Evolutionary conservation across 192 early-diverging fungal species (phyloP).

Genomic region (Coemansia sp.): DNA sequence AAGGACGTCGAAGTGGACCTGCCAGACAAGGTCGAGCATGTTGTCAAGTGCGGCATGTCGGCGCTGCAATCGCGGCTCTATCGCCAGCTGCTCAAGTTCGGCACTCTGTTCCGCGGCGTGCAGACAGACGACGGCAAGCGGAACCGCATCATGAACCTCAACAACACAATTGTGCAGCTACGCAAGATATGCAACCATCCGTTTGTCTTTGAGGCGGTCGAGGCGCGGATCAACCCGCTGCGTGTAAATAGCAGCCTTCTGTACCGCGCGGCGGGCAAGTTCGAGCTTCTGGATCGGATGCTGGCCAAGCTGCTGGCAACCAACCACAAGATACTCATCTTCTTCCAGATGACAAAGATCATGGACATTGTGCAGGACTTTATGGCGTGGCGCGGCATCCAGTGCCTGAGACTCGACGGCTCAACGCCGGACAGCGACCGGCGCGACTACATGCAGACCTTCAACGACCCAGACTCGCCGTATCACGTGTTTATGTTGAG

Average conservation of each 20-base stretch:
- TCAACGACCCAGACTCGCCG: conserved; percentile 80
- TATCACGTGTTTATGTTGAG: conserved; percentile 91
- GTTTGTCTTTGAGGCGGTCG: conserved; percentile 94
- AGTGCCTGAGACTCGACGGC: conserved; percentile 88
- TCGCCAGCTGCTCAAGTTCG: conserved; percentile 82
- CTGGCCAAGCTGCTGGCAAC: conserved; percentile 86
- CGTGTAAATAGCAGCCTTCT: conserved; percentile 73
- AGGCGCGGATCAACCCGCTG: conserved; percentile 76
- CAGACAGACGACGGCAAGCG: conserved; percentile 29
- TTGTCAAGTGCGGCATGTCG: conserved; percentile 91
- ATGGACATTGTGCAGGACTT: conserved; percentile 99
- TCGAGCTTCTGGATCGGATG: conserved; percentile 94
- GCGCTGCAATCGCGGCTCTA: conserved; percentile 84
- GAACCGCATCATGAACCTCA: conserved; percentile 65
- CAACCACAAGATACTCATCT: conserved; percentile 78
- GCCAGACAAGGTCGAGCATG: conserved; percentile 95
- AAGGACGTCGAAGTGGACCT: conserved; percentile 98
- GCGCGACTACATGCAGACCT: conserved; percentile 72
- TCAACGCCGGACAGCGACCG: conserved; percentile 90
- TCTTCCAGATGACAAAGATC: conserved; percentile 86
- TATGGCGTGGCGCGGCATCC: conserved; percentile 71
- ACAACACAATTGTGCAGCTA: conserved; percentile 98
- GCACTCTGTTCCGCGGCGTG: conserved; percentile 67
- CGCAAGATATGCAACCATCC: conserved; percentile 99
- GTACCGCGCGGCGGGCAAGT: conserved; percentile 90